phyloP scores from a whole-genome alignment of 257 asterid species.

The Marsdenia floribunda region DNA sequence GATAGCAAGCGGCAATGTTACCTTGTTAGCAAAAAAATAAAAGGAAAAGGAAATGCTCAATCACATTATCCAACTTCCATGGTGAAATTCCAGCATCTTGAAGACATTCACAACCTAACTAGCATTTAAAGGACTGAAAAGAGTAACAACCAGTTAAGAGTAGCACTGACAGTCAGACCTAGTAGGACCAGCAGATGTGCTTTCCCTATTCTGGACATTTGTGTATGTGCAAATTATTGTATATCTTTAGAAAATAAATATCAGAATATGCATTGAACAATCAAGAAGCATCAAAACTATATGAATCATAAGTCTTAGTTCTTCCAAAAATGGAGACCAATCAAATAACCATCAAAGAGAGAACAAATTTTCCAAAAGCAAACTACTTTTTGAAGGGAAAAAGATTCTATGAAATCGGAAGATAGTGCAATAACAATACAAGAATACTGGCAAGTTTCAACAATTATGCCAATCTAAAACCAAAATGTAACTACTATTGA shows the following conservation, averaged over 20 bases:
- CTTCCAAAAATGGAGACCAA: background rate
- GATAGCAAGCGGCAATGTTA: slow-evolving; percentile 20
- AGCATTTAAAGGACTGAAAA: background rate
- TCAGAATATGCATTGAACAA: background rate
- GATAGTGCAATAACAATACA: background rate
- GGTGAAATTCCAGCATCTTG: background rate
- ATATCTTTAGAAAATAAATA: background rate
- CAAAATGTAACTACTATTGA: background rate
- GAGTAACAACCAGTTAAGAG: background rate
- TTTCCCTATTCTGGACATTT: background rate
- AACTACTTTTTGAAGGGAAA: background rate
- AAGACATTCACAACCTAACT: background rate
- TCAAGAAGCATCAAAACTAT: background rate
- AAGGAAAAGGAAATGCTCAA: slow-evolving; percentile 1
- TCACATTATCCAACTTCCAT: background rate
- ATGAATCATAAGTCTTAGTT: background rate
- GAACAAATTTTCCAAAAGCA: background rate
- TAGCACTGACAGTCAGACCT: background rate
- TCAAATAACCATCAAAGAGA: background rate
- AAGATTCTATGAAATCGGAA: background rate
- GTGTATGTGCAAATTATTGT: background rate
- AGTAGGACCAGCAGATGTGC: background rate
- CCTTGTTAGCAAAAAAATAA: slow-evolving; percentile 11
- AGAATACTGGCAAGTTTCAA: background rate
- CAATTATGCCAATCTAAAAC: background rate